Percentiles rank a stretch among this genome's conserved stretches.
These are phyloP conservation scores for Monosporascus sp. DNA, from an alignment of 2,329 filamentous ascomycete genomes.

Conservation along the genomic window DNA sequence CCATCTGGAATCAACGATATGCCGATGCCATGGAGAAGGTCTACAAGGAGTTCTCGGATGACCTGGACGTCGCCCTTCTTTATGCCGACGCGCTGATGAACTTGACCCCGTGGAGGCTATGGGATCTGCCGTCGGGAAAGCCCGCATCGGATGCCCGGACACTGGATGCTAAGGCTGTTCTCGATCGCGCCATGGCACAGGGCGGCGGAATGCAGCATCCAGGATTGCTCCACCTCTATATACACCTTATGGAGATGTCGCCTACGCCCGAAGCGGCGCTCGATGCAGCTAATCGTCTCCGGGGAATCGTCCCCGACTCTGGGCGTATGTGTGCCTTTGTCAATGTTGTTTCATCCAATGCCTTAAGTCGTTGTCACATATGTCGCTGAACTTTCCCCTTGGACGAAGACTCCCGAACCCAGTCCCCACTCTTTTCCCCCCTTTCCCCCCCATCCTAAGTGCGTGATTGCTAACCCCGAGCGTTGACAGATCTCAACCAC, in stretches of 20 bases:
- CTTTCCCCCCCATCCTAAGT: not conserved
- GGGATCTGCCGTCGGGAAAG: slow-evolving; percentile 53
- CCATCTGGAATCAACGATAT: slow-evolving; percentile 52
- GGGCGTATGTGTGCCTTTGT: slow-evolving; percentile 38
- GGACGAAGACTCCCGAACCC: too few species aligned
- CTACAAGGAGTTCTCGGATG: slow-evolving; percentile 45
- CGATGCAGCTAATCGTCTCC: slow-evolving; percentile 54
- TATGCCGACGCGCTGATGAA: slow-evolving; percentile 64
- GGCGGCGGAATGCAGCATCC: slow-evolving; percentile 52
- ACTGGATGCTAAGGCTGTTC: slow-evolving; percentile 49
- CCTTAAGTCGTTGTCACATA: too few species aligned
- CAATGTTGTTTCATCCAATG: not conserved
- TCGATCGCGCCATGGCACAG: slow-evolving; percentile 52
- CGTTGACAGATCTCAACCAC: slow-evolving; percentile 49
- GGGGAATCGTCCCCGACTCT: slow-evolving; percentile 60
- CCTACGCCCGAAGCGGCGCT: slow-evolving; percentile 57
- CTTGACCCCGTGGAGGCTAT: slow-evolving; percentile 58
- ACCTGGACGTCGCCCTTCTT: slow-evolving; percentile 58
- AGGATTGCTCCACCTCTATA: slow-evolving; percentile 68
- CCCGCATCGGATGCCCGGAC: slow-evolving; percentile 51
- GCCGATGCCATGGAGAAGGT: slow-evolving; percentile 55
- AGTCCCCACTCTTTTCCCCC: too few species aligned
- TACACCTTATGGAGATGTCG: slow-evolving; percentile 77
- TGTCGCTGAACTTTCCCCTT: too few species aligned
- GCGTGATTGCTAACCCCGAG: not conserved